Evolutionary conservation across 1,284 basidiomycete species (phyloP).

Genomic region (Wallemia ichthyophaga): DNA sequence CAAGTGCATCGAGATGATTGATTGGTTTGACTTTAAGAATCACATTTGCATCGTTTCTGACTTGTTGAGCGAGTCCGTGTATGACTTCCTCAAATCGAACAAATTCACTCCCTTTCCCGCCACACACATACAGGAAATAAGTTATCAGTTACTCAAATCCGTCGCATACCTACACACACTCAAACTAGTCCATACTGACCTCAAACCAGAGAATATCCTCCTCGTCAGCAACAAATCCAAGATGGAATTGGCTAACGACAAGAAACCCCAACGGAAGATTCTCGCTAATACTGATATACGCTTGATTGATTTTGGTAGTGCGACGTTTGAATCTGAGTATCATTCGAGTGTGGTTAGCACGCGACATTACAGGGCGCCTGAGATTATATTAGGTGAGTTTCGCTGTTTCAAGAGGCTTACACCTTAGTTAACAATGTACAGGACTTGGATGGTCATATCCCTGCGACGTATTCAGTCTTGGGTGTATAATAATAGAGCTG

Average conservation of each 20-base stretch:
- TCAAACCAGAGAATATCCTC: slow-evolving; percentile 95
- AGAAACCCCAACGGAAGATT: slow-evolving; percentile 29
- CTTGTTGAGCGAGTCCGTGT: slow-evolving; percentile 85
- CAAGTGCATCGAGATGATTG: slow-evolving; percentile 87
- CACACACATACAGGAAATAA: slow-evolving; percentile 84
- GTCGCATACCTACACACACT: slow-evolving; percentile 82
- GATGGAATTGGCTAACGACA: slow-evolving; percentile 2
- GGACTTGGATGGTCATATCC: slow-evolving; percentile 94
- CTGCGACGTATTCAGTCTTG: slow-evolving; percentile 92
- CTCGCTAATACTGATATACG: slow-evolving; percentile 71
- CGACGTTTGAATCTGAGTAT: slow-evolving; percentile 93
- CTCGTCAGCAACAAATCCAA: slow-evolving; percentile 38
- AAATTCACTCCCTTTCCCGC: slow-evolving; percentile 86
- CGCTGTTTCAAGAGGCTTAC: background rate
- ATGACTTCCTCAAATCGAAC: slow-evolving; percentile 97
- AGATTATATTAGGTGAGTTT: slow-evolving; percentile 74
- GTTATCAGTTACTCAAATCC: slow-evolving; percentile 63
- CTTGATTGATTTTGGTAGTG: slow-evolving; percentile 93
- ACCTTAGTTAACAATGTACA: slow-evolving; percentile 13
- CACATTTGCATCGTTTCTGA: slow-evolving; percentile 96
- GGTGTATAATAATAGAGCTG: slow-evolving; percentile 96
- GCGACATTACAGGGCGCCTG: slow-evolving; percentile 90
- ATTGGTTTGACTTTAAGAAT: slow-evolving; percentile 88
- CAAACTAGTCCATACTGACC: slow-evolving; percentile 81
- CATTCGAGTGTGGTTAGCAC: slow-evolving; percentile 94